Percentiles rank a stretch among this genome's conserved stretches.
These are phyloP conservation scores for Rhodosporidiobolus sp. DNA, from an alignment of 768 basidiomycete species.

Conservation along the genomic window DNA sequence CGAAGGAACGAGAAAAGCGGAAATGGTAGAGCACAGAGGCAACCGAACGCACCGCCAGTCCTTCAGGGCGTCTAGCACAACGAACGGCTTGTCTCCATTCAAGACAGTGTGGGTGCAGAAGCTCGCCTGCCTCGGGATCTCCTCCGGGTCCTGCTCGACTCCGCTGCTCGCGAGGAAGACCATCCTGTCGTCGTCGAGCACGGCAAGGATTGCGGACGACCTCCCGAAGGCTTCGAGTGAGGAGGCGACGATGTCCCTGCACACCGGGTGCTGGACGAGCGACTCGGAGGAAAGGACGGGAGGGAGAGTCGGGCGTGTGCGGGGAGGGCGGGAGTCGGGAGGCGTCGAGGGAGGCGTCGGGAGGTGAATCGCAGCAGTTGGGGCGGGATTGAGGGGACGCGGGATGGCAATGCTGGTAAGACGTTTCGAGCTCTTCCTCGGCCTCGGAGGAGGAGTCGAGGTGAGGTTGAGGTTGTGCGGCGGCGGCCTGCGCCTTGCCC, in stretches of 20 bases:
- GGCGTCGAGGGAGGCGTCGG: background rate
- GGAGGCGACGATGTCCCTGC: background rate
- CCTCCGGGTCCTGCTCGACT: background rate
- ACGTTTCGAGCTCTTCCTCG: background rate
- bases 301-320: background rate
- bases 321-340: background rate
- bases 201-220: background rate
- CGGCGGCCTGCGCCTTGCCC: background rate
- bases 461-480: too few species aligned
- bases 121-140: background rate
- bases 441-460: background rate
- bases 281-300: background rate
- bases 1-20: background rate
- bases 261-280: background rate
- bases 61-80: background rate
- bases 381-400: background rate
- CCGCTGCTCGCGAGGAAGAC: slow-evolving; percentile 11
- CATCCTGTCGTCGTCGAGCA: background rate
- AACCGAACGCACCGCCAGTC: slow-evolving; percentile 10
- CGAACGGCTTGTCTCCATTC: background rate
- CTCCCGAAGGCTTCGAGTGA: background rate
- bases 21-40: background rate
- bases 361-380: background rate
- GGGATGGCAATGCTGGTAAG: background rate
- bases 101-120: slow-evolving; percentile 9